These are phyloP conservation scores for Takashimella tepidaria DNA, from an alignment of 1,284 basidiomycete genomes.

Conservation along the genomic window DNA sequence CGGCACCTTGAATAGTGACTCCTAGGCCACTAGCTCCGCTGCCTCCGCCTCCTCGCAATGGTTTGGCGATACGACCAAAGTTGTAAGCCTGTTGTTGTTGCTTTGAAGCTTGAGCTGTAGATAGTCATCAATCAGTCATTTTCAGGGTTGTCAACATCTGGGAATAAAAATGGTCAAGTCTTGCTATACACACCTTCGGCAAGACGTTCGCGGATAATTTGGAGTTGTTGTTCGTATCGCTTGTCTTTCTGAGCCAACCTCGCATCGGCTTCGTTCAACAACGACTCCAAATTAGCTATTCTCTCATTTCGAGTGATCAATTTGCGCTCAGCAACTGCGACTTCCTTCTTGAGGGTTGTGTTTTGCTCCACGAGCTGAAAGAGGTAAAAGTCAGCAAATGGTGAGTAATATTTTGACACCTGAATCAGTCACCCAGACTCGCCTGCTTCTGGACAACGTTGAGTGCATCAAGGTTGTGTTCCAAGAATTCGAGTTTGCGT, in stretches of 20 bases:
- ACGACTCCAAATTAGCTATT: conserved; percentile 88
- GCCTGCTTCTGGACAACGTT: conserved; percentile 96
- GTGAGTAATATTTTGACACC: no score
- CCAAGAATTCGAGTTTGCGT: conserved; percentile 98
- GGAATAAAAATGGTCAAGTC: no score
- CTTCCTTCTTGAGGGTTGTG: conserved; percentile 93
- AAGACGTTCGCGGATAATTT: conserved; percentile 83
- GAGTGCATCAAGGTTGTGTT: conserved; percentile 93
- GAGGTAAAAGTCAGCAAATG: conserved; percentile 10
- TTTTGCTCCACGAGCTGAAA: conserved; percentile 95
- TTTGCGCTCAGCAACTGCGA: conserved; percentile 93
- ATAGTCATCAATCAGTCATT: neutral
- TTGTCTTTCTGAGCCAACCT: conserved; percentile 85
- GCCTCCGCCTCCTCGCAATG: conserved; percentile 84
- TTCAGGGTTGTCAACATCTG: no score
- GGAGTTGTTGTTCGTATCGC: conserved; percentile 89
- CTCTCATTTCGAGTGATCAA: conserved; percentile 92
- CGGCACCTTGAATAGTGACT: conserved; percentile 24
- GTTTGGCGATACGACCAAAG: conserved; percentile 78
- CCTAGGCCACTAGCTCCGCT: conserved; percentile 29
- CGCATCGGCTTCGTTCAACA: conserved; percentile 89
- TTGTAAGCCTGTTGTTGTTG: conserved; percentile 58
- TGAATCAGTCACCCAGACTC: conserved; percentile 54
- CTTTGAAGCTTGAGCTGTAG: conserved; percentile 53
- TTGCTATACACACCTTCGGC: conserved; percentile 68